A percentile compares a stretch with the other conserved stretches of the same genome.
phyloP scores from a whole-genome alignment of 1,284 basidiomycete genomes.

The Boletus sp. region DNA sequence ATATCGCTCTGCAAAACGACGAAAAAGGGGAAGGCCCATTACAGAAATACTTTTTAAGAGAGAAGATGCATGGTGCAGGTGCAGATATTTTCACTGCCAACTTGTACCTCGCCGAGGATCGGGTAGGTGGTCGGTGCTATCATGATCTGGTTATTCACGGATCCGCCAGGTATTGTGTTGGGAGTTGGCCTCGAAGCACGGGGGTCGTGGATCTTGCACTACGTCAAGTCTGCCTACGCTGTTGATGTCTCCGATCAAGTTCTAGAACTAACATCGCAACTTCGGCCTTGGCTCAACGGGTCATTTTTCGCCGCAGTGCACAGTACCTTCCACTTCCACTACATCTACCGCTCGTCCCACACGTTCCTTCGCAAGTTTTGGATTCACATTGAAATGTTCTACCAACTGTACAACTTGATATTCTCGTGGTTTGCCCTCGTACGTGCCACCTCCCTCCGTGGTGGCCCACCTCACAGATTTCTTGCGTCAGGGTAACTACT shows the following conservation, averaged over 20 bases:
- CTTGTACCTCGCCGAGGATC: conserved; percentile 94
- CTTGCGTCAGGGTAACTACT: conserved; percentile 75
- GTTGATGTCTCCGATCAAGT: conserved; percentile 90
- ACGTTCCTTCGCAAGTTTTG: conserved; percentile 85
- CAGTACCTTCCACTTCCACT: conserved; percentile 88
- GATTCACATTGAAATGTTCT: conserved; percentile 94
- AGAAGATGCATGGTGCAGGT: conserved; percentile 89
- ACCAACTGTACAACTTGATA: conserved; percentile 88
- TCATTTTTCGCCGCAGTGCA: conserved; percentile 97
- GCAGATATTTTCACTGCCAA: conserved; percentile 93
- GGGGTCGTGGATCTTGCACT: conserved; percentile 88
- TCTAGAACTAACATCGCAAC: conserved; percentile 90
- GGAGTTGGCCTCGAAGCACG: conserved; percentile 91
- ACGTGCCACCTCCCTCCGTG: conserved; percentile 31
- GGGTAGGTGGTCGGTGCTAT: conserved; percentile 48
- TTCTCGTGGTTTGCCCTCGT: conserved; percentile 93
- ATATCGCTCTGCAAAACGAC: conserved; percentile 92
- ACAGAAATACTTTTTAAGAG: conserved; percentile 94
- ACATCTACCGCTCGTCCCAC: conserved; percentile 91
- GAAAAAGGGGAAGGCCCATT: conserved; percentile 82
- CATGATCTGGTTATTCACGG: conserved; percentile 10
- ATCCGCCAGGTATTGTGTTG: conserved; percentile 79
- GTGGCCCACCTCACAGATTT: conserved; percentile 5
- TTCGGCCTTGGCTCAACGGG: conserved; percentile 95
- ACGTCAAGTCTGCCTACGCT: conserved; percentile 91